Evolutionary conservation across 1,284 basidiomycete genomes (phyloP).

Genomic region (Apiotrichum domesticum): DNA sequence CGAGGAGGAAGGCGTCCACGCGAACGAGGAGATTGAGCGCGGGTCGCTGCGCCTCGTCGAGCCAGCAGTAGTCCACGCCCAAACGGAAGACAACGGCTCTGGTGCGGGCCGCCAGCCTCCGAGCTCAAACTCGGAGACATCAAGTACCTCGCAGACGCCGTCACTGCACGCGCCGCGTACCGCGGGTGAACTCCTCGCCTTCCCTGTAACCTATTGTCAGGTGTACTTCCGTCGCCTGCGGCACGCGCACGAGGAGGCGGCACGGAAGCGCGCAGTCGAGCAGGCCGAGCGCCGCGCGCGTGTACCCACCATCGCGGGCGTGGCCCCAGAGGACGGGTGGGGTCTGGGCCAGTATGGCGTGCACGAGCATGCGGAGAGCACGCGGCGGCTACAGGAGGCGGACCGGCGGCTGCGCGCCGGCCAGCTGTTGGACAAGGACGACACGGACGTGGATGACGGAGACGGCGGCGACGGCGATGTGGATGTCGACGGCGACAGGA

Average conservation of each 20-base stretch:
- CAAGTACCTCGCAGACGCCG: conserved; percentile 41
- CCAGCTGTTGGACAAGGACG: conserved; percentile 13
- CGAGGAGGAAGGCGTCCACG: conserved; percentile 21
- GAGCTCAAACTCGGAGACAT: conserved; percentile 37
- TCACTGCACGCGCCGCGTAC: conserved; percentile 35
- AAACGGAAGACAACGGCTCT: conserved; percentile 5
- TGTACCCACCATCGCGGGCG: conserved; percentile 25
- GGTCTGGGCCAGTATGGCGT: conserved; percentile 65
- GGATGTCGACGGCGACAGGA: neutral
- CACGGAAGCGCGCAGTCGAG: conserved; percentile 36
- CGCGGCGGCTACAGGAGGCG: conserved; percentile 34
- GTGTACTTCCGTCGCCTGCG: conserved; percentile 41
- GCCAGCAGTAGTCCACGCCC: neutral
- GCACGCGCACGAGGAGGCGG: conserved; percentile 45
- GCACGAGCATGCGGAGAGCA: conserved; percentile 48
- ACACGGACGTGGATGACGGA: neutral
- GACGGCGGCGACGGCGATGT: neutral
- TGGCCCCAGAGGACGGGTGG: conserved; percentile 50
- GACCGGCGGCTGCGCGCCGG: conserved; percentile 32
- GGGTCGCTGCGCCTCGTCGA: conserved; percentile 11
- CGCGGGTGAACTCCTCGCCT: conserved; percentile 33
- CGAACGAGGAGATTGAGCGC: conserved; percentile 9
- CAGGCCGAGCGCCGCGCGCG: conserved; percentile 35
- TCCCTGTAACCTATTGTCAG: conserved; percentile 39
- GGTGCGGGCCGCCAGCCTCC: conserved; percentile 5